Evolutionary conservation across 305 asterid genomes (phyloP), one percentile per base, ranked within the genome.

Genomic region (Stenogyne calaminthoides): DNA sequence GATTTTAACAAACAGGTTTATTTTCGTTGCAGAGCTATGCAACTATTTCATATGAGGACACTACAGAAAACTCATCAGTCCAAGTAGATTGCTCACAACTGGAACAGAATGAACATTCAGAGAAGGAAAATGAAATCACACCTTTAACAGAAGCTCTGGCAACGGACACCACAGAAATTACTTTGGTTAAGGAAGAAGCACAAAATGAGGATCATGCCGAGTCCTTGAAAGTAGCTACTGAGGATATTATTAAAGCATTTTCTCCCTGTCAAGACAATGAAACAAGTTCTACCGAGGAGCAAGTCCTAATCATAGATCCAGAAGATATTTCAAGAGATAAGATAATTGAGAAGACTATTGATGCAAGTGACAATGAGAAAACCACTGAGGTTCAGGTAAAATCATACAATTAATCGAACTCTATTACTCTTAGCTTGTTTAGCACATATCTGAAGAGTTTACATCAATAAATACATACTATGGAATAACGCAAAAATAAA

Each of bases 271-370:
- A 72, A 51, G 46, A 64, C 32, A 67, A 5, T 36, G 75, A 70
- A 71, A 64, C 62, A 62, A 58, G 72, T 66, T 70, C 71, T 9
- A 63, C 32, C 6, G 58, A 39, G 64, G 81, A 77, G 42, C 73
- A 61, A 78, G 61, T 61, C 66, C 40, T 29, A 44, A 37, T 12
- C 19, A 39, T 7, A 34, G 61, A 67, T 57, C 66, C 63, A 9
- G 72, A 67, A 67, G 84, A 81, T 73, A 67, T 74, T 40, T 71
- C 72, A 40, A 58, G 65, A 52, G 69, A 77, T 46, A 18, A 66
- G 54, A 55, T 19, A 25, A 47, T 58, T 49, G 79, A 77, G 72
- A 56, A 73, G 68, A 59, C 16, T 56, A 15, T 49, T 0, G 78
- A 75, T 67, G 69, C 74, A 57, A 18, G 27, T 29, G 52, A 11